Percentiles rank a stretch among this genome's conserved stretches.
These are phyloP conservation scores for Annulohypoxylon moriforme DNA, from an alignment of 495 filamentous ascomycete species.

Conservation along the genomic window DNA sequence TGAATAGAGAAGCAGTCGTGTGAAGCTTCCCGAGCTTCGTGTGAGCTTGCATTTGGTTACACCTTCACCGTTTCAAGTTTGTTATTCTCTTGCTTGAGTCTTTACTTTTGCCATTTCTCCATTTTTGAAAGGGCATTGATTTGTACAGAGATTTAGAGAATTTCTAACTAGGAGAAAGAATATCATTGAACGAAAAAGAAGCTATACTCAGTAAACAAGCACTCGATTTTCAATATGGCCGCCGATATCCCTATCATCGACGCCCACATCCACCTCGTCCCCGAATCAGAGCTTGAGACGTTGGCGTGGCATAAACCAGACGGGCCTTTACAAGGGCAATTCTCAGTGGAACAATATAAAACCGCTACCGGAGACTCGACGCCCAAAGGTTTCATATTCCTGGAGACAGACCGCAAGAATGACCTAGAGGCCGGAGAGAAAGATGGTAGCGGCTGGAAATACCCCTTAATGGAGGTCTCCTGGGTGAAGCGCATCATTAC, in stretches of 20 bases:
- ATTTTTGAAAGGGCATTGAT: not conserved
- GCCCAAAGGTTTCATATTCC: conserved; percentile 75
- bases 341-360: conserved; percentile 71
- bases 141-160: not conserved
- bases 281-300: conserved; percentile 68
- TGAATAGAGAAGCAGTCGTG: not conserved
- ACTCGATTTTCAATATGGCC: conserved; percentile 31
- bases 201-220: not conserved
- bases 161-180: not conserved
- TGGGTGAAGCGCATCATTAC: conserved; percentile 72
- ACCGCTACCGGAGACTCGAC: conserved; percentile 48
- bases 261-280: conserved; percentile 89
- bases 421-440: conserved; percentile 60
- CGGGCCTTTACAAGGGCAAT: conserved; percentile 67
- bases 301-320: conserved; percentile 72
- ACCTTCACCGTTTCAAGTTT: conserved; percentile 27
- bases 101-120: not conserved
- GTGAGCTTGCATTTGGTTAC: conserved; percentile 24
- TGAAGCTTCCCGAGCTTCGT: conserved; percentile 8
- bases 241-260: conserved; percentile 70
- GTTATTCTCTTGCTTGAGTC: not conserved
- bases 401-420: conserved; percentile 82
- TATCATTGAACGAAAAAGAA: not conserved
- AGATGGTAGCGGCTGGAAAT: conserved; percentile 58
- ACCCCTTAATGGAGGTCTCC: conserved; percentile 75